Base-by-base conservation (phyloP, 805 yeast genomes). In the Saturnispora gosingensis region DNA sequence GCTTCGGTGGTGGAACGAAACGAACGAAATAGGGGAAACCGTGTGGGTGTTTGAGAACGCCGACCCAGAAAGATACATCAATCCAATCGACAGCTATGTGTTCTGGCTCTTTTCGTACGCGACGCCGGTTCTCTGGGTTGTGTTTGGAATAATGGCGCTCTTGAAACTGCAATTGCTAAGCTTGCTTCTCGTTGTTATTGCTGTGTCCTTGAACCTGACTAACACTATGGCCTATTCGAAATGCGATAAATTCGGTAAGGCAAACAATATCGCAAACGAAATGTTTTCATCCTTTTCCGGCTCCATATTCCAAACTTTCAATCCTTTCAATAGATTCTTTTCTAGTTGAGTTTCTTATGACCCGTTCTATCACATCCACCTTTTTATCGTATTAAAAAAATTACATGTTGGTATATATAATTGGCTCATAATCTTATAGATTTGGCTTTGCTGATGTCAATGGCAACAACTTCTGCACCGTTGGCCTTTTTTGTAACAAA, bases 1-100 rank as follows among this genome's bases (percentile, higher is more conserved):
- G 0, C 73, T 93, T 56, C 76, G 95, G 57, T 91, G 99, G 99
- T 91, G 98, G 97, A 93, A 91, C 64, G 97, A 91, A 64, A 75
- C 89, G 0, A 72, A 76, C 28, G 72, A 70, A 18, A 65, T 75
- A 8, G 88, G 88, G 1, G 82, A 82, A 57, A 80, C 83, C 50
- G 75, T 82, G 11, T 88, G 95, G 95, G 95, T 88, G 20, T 88
- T 88, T 61, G 96, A 88, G 64, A 81, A 88, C 2, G 90, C 93
- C 4, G 87, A 86, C 61, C 85, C 86, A 7, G 68, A 71, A 43
- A 70, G 85, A 53, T 72, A 74, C 57, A 85, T 91, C 61, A 91
- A 91, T 62, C 96, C 96, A 30, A 86, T 93, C 46, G 98, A 91
- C 64, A 84, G 96, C 9, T 85, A 83, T 61, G 78, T 87, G 52